Base-by-base conservation (phyloP, 2,329 filamentous ascomycete species). In the Paecilomyces niveus region DNA sequence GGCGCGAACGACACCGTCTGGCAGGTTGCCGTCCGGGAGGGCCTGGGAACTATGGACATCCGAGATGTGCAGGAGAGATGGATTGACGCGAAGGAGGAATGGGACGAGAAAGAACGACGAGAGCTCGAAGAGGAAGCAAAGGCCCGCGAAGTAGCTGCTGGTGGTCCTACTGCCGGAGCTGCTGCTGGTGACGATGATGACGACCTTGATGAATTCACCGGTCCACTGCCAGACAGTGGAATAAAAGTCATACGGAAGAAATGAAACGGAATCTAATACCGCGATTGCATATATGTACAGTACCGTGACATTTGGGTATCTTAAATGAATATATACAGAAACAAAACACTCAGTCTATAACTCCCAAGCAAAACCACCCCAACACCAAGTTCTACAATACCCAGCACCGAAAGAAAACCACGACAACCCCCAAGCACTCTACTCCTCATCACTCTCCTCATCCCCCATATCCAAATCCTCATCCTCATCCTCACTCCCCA, bases 1-100 rank as follows among this genome's bases (percentile, higher is more conserved):
- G 93, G 92, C 1, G 90, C 92, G 53, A 97, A 97, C 66, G 93
- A 99, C 72, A 92, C 89, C 6, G 85, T 99, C n/a, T 99, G 94
- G 94, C 90, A 95, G 69, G 87, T 97, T 52, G 91, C 94, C 2
- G 96, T 97, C 85, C 85, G 92, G 58, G 83, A 87, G 62, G 82
- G 83, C 2, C 77, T 82, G 64, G 82, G 83, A 59, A 84, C 86
- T 35, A 86, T 96, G 81, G 92, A 95, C 67, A 86, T 92, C 9
- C 81, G 88, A 60, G 93, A 99, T 74, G 87, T 97, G 62, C 94
- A 99, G 75, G 94, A 99, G 77, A 83, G 94, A 61, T 99, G 94
- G 94, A 78, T 99, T 32, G 93, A 97, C 75, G 82, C 87, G 49
- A 94, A 92, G 71, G 92, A 92, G 15, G 90, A 89, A 63, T 91